These are phyloP conservation scores for Exophiala mesophila DNA, from an alignment of 2,329 filamentous ascomycete genomes.

Conservation along the genomic window DNA sequence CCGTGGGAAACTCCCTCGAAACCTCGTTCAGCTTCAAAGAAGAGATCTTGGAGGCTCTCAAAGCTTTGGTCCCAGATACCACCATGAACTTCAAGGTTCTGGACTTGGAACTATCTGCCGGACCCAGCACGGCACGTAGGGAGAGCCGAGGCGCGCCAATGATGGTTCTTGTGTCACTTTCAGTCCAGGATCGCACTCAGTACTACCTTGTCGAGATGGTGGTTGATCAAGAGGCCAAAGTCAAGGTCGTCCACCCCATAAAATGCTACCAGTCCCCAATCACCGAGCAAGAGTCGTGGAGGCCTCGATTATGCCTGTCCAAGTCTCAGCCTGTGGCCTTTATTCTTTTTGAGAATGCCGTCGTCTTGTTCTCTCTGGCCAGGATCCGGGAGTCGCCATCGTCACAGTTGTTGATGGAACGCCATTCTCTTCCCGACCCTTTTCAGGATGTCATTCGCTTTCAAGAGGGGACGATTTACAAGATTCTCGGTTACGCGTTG, in stretches of 20 bases:
- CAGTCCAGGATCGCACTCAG: constrained; percentile 50
- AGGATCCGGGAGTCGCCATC: constrained; percentile 66
- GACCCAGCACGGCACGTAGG: constrained; percentile 31
- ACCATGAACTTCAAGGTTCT: constrained; percentile 59
- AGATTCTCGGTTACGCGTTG: constrained; percentile 46
- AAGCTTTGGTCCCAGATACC: constrained; percentile 42
- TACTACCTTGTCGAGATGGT: constrained; percentile 72
- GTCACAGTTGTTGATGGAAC: constrained; percentile 67
- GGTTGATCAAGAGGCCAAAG: constrained; percentile 50
- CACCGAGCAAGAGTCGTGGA: constrained; percentile 37
- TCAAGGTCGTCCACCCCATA: constrained; percentile 65
- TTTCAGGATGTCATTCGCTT: constrained; percentile 89
- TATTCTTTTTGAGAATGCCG: constrained; percentile 70
- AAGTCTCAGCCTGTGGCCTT: constrained; percentile 75
- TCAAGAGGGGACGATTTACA: constrained; percentile 47
- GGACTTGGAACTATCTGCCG: constrained; percentile 56
- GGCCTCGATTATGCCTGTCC: constrained; percentile 70
- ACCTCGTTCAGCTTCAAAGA: constrained; percentile 67
- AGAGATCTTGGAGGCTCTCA: constrained; percentile 53
- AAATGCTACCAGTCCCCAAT: constrained; percentile 56
- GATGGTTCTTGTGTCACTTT: constrained; percentile 57
- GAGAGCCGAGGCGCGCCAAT: constrained; percentile 44
- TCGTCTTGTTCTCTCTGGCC: constrained; percentile 70
- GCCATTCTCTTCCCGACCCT: constrained; percentile 56
- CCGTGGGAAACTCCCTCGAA: constrained; percentile 72